These are phyloP conservation scores for Moesziomyces aphidis DNA, from an alignment of 1,284 basidiomycete genomes.

Conservation along the genomic window DNA sequence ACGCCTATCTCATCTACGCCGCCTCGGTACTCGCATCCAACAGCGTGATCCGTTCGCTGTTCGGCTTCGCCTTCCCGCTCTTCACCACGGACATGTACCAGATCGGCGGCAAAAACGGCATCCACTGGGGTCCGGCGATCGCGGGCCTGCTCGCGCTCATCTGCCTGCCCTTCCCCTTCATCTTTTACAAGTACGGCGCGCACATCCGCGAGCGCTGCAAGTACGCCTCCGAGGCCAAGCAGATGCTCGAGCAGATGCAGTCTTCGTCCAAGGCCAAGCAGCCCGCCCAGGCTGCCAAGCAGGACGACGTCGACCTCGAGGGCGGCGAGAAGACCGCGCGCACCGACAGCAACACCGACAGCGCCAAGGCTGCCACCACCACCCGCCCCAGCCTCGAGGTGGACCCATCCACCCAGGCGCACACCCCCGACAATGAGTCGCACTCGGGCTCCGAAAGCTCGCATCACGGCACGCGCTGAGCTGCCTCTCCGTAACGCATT, in stretches of 20 bases:
- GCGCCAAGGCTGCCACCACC: slow-evolving; percentile 5
- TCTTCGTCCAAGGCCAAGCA: slow-evolving; percentile 13
- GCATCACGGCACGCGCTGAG: neutral
- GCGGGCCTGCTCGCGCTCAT: slow-evolving; percentile 77
- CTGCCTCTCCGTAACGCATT: neutral
- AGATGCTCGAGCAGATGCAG: slow-evolving; percentile 38
- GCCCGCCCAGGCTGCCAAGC: neutral
- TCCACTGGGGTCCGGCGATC: slow-evolving; percentile 80
- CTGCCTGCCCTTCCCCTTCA: slow-evolving; percentile 77
- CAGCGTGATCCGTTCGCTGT: slow-evolving; percentile 76
- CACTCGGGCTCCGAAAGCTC: slow-evolving; percentile 3
- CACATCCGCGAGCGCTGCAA: slow-evolving; percentile 69
- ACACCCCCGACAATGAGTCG: neutral
- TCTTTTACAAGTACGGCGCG: slow-evolving; percentile 70
- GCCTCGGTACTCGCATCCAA: slow-evolving; percentile 75
- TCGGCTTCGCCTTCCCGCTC: slow-evolving; percentile 73
- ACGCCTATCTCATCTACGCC: slow-evolving; percentile 71
- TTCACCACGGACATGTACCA: slow-evolving; percentile 72
- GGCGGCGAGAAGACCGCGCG: slow-evolving; percentile 8
- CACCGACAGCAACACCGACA: slow-evolving; percentile 7
- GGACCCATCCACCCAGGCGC: neutral
- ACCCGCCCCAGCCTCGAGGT: neutral
- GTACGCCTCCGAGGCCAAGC: slow-evolving; percentile 55
- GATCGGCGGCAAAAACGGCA: slow-evolving; percentile 71
- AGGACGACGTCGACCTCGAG: slow-evolving; percentile 27